Conservation (phyloP, 2,329 filamentous ascomycete genomes). For the Fusarium setosum region DNA sequence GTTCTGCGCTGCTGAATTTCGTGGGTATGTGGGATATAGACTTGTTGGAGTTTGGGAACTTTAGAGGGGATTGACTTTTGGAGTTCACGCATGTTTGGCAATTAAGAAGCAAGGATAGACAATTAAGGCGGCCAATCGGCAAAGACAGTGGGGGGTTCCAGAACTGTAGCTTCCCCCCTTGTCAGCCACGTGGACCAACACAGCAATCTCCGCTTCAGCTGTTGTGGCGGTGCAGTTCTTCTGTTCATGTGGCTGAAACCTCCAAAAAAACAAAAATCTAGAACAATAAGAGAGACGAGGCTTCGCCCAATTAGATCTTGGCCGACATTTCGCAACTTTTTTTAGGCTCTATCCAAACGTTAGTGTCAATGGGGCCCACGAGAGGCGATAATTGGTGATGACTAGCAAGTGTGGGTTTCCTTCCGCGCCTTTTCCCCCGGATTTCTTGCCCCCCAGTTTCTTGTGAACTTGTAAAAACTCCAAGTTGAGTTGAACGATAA, state of each 20-base stretch:
- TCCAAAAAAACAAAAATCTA: background rate
- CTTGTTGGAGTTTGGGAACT: too few species aligned
- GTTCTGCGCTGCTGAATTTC: background rate
- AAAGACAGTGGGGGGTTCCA: constrained; percentile 19
- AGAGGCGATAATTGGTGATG: constrained; percentile 10
- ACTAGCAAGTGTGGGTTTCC: constrained; percentile 11
- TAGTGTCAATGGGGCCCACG: constrained; percentile 11
- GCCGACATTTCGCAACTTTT: constrained; percentile 14
- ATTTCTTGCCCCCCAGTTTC: constrained; percentile 8
- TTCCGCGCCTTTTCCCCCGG: constrained; percentile 4
- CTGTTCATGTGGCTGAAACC: constrained; percentile 12
- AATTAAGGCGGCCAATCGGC: constrained; percentile 38
- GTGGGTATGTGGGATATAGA: background rate
- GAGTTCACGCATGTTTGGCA: background rate
- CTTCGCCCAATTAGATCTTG: constrained; percentile 27
- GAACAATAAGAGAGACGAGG: constrained; percentile 1
- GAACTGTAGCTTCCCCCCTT: constrained; percentile 12
- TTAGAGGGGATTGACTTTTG: constrained; percentile 2
- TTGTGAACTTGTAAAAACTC: constrained; percentile 7
- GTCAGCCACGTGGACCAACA: constrained; percentile 31
- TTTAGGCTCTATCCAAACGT: constrained; percentile 4
- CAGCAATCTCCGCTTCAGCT: constrained; percentile 20
- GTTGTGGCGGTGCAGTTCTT: constrained; percentile 16
- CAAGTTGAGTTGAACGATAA: background rate
- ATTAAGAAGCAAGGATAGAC: constrained; percentile 12